These are phyloP conservation scores for Suillus subluteus DNA, from an alignment of 768 basidiomycete species.

Conservation along the genomic window DNA sequence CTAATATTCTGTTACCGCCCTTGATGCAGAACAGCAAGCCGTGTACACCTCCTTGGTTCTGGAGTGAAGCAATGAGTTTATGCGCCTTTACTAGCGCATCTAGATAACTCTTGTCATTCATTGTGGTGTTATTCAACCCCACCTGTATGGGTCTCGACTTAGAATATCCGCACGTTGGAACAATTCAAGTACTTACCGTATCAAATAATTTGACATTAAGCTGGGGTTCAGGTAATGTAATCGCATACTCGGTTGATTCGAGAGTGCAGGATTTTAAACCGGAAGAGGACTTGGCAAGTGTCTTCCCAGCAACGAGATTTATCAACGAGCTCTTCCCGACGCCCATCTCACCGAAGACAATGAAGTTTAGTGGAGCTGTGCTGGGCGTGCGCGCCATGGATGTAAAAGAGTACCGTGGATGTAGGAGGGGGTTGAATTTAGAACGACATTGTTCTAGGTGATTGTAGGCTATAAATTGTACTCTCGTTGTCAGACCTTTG, in stretches of 20 bases:
- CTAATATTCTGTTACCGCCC: conserved; percentile 30
- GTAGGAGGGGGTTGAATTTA: neutral
- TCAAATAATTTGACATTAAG: neutral
- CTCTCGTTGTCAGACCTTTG: neutral
- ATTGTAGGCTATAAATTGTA: too few species aligned
- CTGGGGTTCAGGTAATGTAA: neutral
- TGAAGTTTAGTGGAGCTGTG: conserved; percentile 2
- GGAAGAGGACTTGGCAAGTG: conserved; percentile 4
- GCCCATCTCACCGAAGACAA: conserved; percentile 16
- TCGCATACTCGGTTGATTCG: neutral
- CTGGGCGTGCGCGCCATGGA: neutral
- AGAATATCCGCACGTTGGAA: neutral
- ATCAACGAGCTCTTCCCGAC: conserved; percentile 16
- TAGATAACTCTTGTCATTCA: conserved; percentile 26
- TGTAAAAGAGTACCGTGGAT: neutral
- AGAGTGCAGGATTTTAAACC: conserved; percentile 12
- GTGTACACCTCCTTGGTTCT: conserved; percentile 38
- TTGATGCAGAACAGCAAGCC: conserved; percentile 42
- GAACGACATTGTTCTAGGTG: neutral
- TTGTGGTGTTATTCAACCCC: conserved; percentile 33
- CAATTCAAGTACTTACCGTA: neutral
- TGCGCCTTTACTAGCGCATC: conserved; percentile 35
- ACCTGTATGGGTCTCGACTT: neutral
- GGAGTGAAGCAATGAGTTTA: conserved; percentile 36
- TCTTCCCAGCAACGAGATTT: conserved; percentile 13